These are phyloP conservation scores for Penicillium waksmanii DNA, from an alignment of 495 filamentous ascomycete species.

Conservation along the genomic window DNA sequence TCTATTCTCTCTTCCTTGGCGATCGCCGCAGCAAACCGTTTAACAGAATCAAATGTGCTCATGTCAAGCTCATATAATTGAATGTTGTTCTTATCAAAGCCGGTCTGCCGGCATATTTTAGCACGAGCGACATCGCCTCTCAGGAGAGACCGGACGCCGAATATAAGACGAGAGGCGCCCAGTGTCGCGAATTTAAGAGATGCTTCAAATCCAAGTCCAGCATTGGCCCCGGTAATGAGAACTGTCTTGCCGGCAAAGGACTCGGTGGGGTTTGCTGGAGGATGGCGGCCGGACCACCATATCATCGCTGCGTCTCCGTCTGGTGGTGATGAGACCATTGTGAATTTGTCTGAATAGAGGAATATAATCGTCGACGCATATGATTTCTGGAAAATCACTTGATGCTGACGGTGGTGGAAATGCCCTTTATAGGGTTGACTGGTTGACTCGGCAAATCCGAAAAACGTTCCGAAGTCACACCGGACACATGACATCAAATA, in stretches of 20 bases:
- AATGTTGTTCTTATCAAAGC: constrained; percentile 13
- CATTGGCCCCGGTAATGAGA: constrained; percentile 28
- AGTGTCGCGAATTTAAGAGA: constrained; percentile 16
- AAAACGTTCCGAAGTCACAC: constrained; percentile 4
- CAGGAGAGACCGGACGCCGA: constrained; percentile 18
- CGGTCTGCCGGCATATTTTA: constrained; percentile 4
- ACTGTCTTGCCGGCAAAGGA: constrained; percentile 23
- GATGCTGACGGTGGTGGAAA: neutral
- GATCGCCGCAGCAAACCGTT: constrained; percentile 26
- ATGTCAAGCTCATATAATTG: constrained; percentile 31
- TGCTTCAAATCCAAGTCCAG: constrained; percentile 28
- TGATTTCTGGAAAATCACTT: neutral
- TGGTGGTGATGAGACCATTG: constrained; percentile 4
- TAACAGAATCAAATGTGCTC: constrained; percentile 31
- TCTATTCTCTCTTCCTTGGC: neutral
- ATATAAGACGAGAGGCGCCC: constrained; percentile 16
- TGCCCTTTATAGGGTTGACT: neutral
- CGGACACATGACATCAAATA: neutral
- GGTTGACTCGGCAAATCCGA: neutral
- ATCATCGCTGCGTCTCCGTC: constrained; percentile 4
- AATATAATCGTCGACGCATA: too few species aligned
- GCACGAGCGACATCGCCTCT: constrained; percentile 13
- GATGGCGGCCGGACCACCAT: constrained; percentile 16
- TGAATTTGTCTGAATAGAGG: neutral
- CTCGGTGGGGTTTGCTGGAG: constrained; percentile 18